Conservation (phyloP, 768 basidiomycete species). For the Podaxis carcinomalis region DNA sequence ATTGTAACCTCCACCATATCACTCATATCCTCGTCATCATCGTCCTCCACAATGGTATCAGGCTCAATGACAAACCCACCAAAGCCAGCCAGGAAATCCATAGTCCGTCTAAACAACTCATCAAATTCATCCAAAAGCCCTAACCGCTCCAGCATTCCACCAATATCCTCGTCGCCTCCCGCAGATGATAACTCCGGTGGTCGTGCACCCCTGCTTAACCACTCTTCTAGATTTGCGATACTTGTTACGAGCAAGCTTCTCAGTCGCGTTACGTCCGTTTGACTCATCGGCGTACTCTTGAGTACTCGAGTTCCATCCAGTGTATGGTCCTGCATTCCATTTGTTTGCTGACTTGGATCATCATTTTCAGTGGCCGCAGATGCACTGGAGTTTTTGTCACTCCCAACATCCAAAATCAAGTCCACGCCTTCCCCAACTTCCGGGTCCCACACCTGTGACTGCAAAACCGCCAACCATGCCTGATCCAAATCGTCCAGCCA, state of each 20-base stretch:
- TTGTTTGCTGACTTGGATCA: not conserved
- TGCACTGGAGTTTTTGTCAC: too few relatives aligned
- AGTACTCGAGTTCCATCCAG: not conserved
- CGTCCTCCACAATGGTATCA: conserved; percentile 12
- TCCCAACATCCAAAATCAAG: conserved; percentile 17
- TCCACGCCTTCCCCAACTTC: conserved; percentile 29
- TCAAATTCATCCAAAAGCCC: conserved; percentile 62
- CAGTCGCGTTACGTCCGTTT: conserved; percentile 71
- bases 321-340: not conserved
- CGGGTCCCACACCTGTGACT: conserved; percentile 65
- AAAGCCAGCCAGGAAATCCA: conserved; percentile 55
- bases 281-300: conserved; percentile 27
- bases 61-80: conserved; percentile 22
- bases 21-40: not conserved
- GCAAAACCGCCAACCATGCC: conserved; percentile 67
- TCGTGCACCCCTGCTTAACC: conserved; percentile 39
- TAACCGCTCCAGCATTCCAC: conserved; percentile 39
- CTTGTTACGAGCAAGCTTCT: conserved; percentile 62
- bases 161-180: conserved; percentile 29
- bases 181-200: conserved; percentile 8
- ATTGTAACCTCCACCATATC: conserved; percentile 9
- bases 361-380: not conserved
- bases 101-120: conserved; percentile 55
- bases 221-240: conserved; percentile 61
- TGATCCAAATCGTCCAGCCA: conserved; percentile 73